Evolutionary conservation across 495 filamentous ascomycete genomes (phyloP).

Genomic region (Penicillium canariense): DNA sequence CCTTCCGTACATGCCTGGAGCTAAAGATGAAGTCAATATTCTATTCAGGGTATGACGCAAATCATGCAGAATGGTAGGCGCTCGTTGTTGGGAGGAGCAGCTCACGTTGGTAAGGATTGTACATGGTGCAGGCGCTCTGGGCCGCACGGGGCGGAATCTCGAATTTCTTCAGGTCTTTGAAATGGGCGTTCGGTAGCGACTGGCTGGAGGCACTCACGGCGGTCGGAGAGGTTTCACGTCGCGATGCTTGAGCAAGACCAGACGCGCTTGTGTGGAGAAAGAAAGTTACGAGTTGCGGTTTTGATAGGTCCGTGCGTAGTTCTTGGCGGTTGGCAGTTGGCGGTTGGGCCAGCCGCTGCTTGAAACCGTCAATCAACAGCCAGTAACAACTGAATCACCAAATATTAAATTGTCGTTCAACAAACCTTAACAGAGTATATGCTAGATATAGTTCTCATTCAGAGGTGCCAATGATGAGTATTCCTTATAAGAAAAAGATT

Average conservation of each 20-base stretch:
- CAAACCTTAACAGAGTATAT: too few relatives aligned
- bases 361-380: too few relatives aligned
- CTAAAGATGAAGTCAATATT: constrained; percentile 25
- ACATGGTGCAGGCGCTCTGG: constrained; percentile 49
- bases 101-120: constrained; percentile 78
- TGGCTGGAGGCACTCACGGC: neutral
- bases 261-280: neutral
- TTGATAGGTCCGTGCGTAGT: constrained; percentile 17
- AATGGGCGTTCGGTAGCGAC: neutral
- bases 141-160: neutral
- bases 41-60: neutral
- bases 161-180: neutral
- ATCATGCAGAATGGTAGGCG: neutral
- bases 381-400: too few relatives aligned
- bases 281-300: constrained; percentile 16
- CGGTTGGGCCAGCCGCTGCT: neutral
- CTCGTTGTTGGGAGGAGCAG: constrained; percentile 6
- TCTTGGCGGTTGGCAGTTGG: constrained; percentile 13
- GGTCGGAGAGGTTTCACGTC: neutral
- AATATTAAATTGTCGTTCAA: too few relatives aligned
- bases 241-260: neutral
- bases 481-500: too few relatives aligned
- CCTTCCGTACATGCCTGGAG: constrained; percentile 61
- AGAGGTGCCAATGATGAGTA: too few relatives aligned
- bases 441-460: too few relatives aligned